Evolutionary conservation across 495 filamentous ascomycete genomes (phyloP).

Genomic region (Rostrohypoxylon terebratum): DNA sequence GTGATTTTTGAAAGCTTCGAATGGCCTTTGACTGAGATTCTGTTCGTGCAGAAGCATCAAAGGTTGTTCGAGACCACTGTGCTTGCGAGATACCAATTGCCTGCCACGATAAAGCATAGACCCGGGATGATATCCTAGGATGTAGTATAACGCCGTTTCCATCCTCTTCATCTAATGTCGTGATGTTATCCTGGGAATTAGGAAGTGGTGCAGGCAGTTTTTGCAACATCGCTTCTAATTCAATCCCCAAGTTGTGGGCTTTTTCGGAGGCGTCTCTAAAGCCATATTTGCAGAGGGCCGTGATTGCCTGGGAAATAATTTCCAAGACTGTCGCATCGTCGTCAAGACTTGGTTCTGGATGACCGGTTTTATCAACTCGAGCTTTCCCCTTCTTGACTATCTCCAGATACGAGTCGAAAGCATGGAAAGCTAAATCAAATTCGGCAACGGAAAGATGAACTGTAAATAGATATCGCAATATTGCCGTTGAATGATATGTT

Average conservation of each 20-base stretch:
- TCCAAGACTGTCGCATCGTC: constrained; percentile 77
- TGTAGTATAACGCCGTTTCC: constrained; percentile 54
- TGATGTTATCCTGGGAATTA: constrained; percentile 38
- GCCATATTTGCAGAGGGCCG: constrained; percentile 84
- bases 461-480: constrained; percentile 87
- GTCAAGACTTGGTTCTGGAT: constrained; percentile 78
- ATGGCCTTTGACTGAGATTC: constrained; percentile 79
- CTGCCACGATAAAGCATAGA: constrained; percentile 76
- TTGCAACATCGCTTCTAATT: constrained; percentile 72
- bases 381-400: constrained; percentile 85
- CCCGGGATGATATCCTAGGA: constrained; percentile 60
- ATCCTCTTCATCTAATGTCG: constrained; percentile 49
- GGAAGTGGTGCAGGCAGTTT: constrained; percentile 47
- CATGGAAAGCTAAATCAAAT: constrained; percentile 85
- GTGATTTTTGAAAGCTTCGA: constrained; percentile 74
- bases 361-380: constrained; percentile 79
- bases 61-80: constrained; percentile 85
- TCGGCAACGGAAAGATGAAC: constrained; percentile 88
- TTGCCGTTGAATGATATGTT: constrained; percentile 90
- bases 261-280: constrained; percentile 78
- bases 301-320: constrained; percentile 81
- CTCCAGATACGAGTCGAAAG: constrained; percentile 90
- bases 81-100: constrained; percentile 86
- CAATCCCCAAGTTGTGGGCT: constrained; percentile 72
- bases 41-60: constrained; percentile 73